phyloP scores from a whole-genome alignment of 73 alveolate species.

The Tetrahymena malaccensis region DNA sequence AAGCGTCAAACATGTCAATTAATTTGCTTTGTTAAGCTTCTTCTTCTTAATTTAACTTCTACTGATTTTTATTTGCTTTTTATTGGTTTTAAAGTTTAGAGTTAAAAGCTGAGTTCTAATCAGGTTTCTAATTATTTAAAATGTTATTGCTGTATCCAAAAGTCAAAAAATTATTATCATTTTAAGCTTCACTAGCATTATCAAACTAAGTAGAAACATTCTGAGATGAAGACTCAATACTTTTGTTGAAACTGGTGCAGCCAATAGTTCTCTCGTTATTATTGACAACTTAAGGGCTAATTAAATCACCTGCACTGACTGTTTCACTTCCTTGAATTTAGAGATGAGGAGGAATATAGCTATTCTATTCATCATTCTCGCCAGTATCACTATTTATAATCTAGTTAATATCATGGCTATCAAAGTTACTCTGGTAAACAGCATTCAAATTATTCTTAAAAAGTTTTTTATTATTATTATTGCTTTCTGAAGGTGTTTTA shows the following conservation, averaged over 20 bases:
- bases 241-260: not conserved
- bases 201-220: not conserved
- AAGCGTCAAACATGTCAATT: not conserved
- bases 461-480: not conserved
- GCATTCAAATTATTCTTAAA: not conserved
- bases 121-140: not conserved
- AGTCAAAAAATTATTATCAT: not conserved
- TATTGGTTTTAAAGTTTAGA: too few species aligned
- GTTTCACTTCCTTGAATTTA: not conserved
- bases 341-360: not conserved
- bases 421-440: not conserved
- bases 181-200: not conserved
- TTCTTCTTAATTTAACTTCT: not conserved
- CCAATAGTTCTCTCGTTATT: not conserved
- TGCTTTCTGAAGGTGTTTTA: not conserved
- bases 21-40: not conserved
- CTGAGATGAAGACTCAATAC: not conserved
- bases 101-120: not conserved
- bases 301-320: not conserved
- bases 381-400: not conserved
- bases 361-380: not conserved
- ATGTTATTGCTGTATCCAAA: not conserved
- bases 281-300: not conserved
- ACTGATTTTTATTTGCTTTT: too few species aligned
- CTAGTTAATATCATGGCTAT: not conserved